Evolutionary conservation across 2,329 filamentous ascomycete genomes (phyloP).

Genomic region (Calonectria pteridis): DNA sequence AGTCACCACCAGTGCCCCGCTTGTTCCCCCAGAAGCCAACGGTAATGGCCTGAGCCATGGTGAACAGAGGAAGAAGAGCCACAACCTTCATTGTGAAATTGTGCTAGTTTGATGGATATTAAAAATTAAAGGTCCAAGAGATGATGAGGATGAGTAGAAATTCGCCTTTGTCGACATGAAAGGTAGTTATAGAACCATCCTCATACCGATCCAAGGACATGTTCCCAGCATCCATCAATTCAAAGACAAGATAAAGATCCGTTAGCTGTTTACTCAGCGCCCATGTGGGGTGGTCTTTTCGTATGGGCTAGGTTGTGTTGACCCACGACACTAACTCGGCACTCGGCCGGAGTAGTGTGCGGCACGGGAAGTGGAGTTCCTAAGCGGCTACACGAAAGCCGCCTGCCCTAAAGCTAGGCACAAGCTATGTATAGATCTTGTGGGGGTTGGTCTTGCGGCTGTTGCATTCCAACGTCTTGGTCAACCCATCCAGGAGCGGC

Average conservation of each 20-base stretch:
- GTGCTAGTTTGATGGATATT: not conserved
- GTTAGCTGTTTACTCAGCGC: not conserved
- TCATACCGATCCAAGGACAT: not conserved
- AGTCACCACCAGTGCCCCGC: constrained; percentile 18
- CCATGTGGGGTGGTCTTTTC: not conserved
- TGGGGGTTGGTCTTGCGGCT: not conserved
- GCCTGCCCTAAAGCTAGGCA: not conserved
- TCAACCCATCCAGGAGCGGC: not conserved
- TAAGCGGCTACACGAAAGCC: not conserved
- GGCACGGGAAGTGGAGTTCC: not conserved
- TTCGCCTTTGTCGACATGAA: not conserved
- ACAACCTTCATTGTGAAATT: constrained; percentile 6
- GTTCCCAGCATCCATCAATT: not conserved
- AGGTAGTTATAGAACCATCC: not conserved
- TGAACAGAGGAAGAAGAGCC: not conserved
- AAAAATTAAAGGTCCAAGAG: not conserved
- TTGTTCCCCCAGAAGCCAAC: constrained; percentile 17
- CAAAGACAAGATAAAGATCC: not conserved
- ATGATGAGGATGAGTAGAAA: not conserved
- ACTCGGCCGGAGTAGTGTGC: not conserved
- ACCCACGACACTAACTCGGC: not conserved
- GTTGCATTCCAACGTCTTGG: not conserved
- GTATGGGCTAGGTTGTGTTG: not conserved
- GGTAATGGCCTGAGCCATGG: constrained; percentile 19
- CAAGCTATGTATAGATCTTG: not conserved